Percentiles rank a stretch among this genome's conserved stretches.
phyloP scores from a whole-genome alignment of 2,329 filamentous ascomycete species.

The Pseudocercospora macadamiae region DNA sequence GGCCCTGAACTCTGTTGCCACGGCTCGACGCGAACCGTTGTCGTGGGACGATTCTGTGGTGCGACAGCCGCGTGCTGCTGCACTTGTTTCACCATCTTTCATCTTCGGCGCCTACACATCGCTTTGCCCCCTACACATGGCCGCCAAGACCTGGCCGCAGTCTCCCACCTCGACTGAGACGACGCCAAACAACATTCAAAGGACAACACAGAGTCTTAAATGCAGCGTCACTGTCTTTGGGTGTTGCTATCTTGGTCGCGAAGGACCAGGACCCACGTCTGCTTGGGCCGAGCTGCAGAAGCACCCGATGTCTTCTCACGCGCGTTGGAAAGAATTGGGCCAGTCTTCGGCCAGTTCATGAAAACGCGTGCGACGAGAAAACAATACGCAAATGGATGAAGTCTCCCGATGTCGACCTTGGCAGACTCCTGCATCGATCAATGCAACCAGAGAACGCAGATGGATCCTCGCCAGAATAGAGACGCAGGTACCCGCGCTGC shows the following conservation, averaged over 20 bases:
- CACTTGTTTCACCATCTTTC: not conserved
- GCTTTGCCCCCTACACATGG: not conserved
- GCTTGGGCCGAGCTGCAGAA: constrained; percentile 15
- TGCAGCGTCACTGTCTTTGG: not conserved
- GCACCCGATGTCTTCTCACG: not conserved
- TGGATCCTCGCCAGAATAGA: no score
- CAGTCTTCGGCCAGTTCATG: no score
- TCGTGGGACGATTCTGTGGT: not conserved
- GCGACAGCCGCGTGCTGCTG: constrained; percentile 1
- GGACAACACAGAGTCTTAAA: not conserved
- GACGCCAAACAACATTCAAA: not conserved
- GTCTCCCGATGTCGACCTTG: no score
- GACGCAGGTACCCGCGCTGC: no score
- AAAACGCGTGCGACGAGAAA: no score
- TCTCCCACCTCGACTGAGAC: not conserved
- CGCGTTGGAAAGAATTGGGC: no score
- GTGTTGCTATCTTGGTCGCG: constrained; percentile 4
- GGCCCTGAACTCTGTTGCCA: not conserved
- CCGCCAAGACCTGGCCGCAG: constrained; percentile 1
- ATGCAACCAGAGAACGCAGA: no score
- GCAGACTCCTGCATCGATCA: no score
- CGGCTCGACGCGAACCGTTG: not conserved
- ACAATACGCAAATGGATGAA: no score
- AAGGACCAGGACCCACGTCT: constrained; percentile 6
- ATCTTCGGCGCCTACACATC: constrained; percentile 17